Evolutionary conservation across 805 yeast species (phyloP), one percentile per base, ranked within the genome.

Genomic region (Metschnikowia matae): DNA sequence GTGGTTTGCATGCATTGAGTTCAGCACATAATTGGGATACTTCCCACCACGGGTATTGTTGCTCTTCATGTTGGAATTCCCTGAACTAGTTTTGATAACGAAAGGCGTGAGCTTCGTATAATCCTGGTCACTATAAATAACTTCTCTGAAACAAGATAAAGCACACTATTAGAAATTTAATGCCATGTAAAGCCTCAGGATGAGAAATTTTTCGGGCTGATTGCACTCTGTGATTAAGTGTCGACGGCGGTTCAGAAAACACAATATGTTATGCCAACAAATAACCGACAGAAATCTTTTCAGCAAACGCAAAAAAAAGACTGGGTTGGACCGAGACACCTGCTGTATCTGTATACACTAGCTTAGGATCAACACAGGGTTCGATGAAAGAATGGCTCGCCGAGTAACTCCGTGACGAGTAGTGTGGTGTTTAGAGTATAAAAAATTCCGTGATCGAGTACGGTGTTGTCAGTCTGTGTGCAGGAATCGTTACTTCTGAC

Each of bases 31-130:
- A 45, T 40, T 39, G 34, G 41, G 36, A 11, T 32, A 51, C 37
- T 46, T 52, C 17, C 52, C 52, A 36, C 54, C 54, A n/a, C 54
- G 54, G 2, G 52, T 18, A 29, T 32, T 44, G 20, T 51, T 51
- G 40, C 52, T 42, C 15, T 46, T 52, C 54, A 52, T 52, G 11
- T 14, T 18, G 17, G 31, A 29, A 13, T 5, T 18, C 17, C 17
- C 20, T 20, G 37, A 37, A n/a, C 13, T 38, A 21, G 36, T 17
- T 7, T 20, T 14, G 48, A n/a, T 38, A 6, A 18, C 11, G 13
- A 20, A 7, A 39, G 41, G 18, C 11, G 31, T 13, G 11, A 21
- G 41, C 23, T 37, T 37, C 23, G 40, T 18, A 20, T 10, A 37
- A 37, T 37, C 17, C 32, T 31, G 17, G 31, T 23, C 41, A 21